phyloP scores from a whole-genome alignment of 352 stramenopile species.

The Hyphochytrium catenoides region DNA sequence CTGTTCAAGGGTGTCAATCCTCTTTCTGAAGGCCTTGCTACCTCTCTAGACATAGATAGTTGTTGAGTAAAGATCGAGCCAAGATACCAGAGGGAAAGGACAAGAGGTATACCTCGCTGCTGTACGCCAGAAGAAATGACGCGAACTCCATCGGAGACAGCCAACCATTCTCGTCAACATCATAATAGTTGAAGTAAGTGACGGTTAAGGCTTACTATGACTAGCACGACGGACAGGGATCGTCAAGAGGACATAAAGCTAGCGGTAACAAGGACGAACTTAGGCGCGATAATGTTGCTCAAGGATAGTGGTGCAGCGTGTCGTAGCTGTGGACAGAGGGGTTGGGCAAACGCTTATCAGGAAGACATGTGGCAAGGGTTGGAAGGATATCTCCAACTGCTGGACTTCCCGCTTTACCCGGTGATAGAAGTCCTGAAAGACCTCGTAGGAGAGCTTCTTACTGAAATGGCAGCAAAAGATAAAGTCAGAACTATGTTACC shows the following conservation, averaged over 20 bases:
- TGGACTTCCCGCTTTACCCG: slow-evolving; percentile 51
- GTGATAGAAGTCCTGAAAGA: slow-evolving; percentile 39
- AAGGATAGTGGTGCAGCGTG: too few species aligned
- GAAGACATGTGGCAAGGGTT: too few species aligned
- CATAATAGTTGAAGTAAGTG: slow-evolving; percentile 63
- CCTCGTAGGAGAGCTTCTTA: slow-evolving; percentile 51
- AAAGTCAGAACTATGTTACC: not conserved
- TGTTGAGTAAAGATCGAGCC: not conserved
- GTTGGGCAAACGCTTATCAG: too few species aligned
- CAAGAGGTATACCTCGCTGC: slow-evolving; percentile 24
- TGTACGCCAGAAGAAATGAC: slow-evolving; percentile 60
- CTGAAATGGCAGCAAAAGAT: not conserved
- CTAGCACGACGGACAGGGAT: not conserved
- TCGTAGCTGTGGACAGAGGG: too few species aligned
- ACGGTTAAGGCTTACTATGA: not conserved
- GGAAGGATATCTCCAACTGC: slow-evolving; percentile 69
- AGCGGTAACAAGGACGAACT: too few species aligned
- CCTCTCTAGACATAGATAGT: slow-evolving; percentile 14
- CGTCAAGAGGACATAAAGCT: too few species aligned
- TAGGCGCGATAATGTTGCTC: too few species aligned
- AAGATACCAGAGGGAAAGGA: not conserved
- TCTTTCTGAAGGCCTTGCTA: slow-evolving; percentile 46
- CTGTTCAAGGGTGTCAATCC: slow-evolving; percentile 30
- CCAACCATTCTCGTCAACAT: slow-evolving; percentile 43
- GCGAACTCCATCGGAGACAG: slow-evolving; percentile 52